Base-by-base conservation (phyloP, 805 yeast species). In the Kluyveromyces dobzhanskii region DNA sequence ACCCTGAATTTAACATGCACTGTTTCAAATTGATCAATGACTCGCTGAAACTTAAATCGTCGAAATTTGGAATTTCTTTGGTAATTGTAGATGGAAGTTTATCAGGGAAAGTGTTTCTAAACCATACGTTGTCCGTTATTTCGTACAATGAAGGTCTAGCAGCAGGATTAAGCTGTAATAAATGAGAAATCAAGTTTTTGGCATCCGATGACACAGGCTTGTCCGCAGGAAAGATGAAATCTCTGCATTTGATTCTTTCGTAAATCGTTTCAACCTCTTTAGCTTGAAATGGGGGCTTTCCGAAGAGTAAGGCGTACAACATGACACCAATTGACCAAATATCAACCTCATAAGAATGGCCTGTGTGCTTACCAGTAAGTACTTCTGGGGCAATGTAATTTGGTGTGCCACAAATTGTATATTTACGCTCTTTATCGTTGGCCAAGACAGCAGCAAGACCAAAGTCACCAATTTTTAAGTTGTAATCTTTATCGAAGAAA, bases 371-470 rank as follows among this genome's bases (percentile, higher is more conserved):
- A 21, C 95, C 94, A 30, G 87, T 84, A 47, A 92, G 71, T 17
- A 92, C 95, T 66, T 92, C 99, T 6, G 99, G 99, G 1, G 98
- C 97, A 57, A 92, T 92, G 60, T 92, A 92, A 64, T 92, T 92
- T 44, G 99, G 99, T 17, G 99, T 92, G 39, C 99, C 99, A 63
- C 99, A 92, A 40, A 92, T 85, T 32, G 98, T 90, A 58, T 80
- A 84, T 55, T 90, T 86, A 48, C 90, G 78, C 37, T 85, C 85
- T 42, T 72, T 73, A 23, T 73, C 68, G 17, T 76, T 68, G 31
- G 82, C 83, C 45, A 92, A 71, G n/a, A 85, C 82, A 1, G 97
- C 87, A n/a, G 99, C 99, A 44, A 92, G 72, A 24, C 99, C 99
- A 65, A 92, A 92, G 62, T 92, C 99, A 47, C 99, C 98, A 45